Evolutionary conservation across 345 rosid species (phyloP), one percentile per base, ranked within the genome.

Genomic region (Noccaea caerulescens): DNA sequence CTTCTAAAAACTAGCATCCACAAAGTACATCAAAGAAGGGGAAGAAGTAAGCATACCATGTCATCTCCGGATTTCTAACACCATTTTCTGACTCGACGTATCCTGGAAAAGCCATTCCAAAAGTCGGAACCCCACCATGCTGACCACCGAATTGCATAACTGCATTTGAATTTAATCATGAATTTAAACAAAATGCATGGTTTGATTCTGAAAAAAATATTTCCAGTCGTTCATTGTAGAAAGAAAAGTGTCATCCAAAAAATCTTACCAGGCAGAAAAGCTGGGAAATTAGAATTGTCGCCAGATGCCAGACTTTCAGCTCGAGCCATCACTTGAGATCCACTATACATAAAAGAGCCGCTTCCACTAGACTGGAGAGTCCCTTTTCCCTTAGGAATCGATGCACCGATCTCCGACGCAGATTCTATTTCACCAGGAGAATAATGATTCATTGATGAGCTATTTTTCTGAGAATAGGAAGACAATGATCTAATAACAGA

Each of bases 71-170:
- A 72, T 87, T 91, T 66, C 92, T 88, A 63, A 82, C 45, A 68
- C 99, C 99, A 82, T 68, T 83, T 77, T 94, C 96, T n/a, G 91
- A 83, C 55, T 77, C 72, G 72, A 71, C 72, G 10, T 65, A 77
- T 65, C 80, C 80, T 25, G 99, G 97, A 81, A 85, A 86, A 65
- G 99, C 97, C 97, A 94, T 94, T 82, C 99, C 99, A 56, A 94
- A 85, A 34, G 99, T 81, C 12, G 99, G 93, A 69, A 93, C 97
- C 46, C 98, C 96, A 72, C 94, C 87, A 81, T 88, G 99, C 91
- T 93, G 99, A 51, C 90, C 89, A 10, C 93, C 91, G 80, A 94
- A 84, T 76, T 89, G 99, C 97, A 94, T 88, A 75, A 91, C 79
- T 76, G 75, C 50, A 60, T 13, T 67, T 68, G 25, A 60, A 37